phyloP scores from a whole-genome alignment of 345 rosid species.

The Salix suchowensis region DNA sequence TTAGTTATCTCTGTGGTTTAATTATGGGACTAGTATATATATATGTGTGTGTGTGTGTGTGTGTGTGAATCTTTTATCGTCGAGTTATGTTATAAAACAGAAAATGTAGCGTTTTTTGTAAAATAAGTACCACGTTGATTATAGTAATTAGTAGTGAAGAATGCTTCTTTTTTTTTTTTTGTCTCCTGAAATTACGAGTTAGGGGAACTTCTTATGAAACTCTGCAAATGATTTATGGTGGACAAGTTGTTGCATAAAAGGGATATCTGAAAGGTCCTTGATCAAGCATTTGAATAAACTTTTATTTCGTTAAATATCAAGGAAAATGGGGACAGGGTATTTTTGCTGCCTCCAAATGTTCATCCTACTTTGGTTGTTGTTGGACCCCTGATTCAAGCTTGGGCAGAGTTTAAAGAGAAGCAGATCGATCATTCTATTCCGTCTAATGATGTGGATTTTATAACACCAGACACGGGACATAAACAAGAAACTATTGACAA shows the following conservation, averaged over 20 bases:
- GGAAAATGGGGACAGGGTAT: slow-evolving; percentile 67
- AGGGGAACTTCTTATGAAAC: background rate
- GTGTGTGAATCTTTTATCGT: background rate
- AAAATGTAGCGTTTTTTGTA: background rate
- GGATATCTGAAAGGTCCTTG: slow-evolving; percentile 61
- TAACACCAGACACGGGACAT: slow-evolving; percentile 15
- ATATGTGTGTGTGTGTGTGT: no score
- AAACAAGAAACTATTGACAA: slow-evolving; percentile 27
- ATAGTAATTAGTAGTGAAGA: background rate
- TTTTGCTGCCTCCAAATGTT: slow-evolving; percentile 44
- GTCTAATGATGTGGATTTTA: slow-evolving; percentile 24
- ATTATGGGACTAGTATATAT: background rate
- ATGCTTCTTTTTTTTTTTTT: background rate
- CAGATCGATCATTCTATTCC: slow-evolving; percentile 19
- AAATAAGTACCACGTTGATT: background rate
- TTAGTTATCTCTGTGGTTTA: background rate
- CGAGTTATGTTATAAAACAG: background rate
- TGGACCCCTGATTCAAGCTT: slow-evolving; percentile 51
- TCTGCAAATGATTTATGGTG: slow-evolving; percentile 77
- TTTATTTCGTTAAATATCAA: slow-evolving; percentile 53
- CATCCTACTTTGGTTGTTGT: slow-evolving; percentile 55
- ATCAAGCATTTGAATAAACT: slow-evolving; percentile 62
- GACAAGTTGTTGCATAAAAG: slow-evolving; percentile 92
- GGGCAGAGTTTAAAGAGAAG: slow-evolving; percentile 32
- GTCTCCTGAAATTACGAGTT: background rate